Percentiles rank a stretch among this genome's conserved stretches.
Conservation (phyloP, 495 filamentous ascomycete genomes). For the Penicillium ochrochloron region DNA sequence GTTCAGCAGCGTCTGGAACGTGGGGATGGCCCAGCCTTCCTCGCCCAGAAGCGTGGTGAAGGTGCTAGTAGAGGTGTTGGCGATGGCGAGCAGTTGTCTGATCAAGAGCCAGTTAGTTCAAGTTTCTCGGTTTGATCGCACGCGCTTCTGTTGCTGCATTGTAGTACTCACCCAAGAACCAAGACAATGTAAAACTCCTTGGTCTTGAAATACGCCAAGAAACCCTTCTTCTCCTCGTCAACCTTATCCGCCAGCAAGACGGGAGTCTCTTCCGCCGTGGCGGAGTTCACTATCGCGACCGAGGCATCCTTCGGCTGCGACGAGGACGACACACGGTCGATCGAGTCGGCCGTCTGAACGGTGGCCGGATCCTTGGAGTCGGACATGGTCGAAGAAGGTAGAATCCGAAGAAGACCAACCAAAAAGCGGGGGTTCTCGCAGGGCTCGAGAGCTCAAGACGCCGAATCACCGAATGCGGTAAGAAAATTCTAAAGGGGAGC, state of each 20-base stretch:
- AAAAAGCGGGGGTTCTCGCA: conserved; percentile 13
- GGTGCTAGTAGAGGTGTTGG: conserved; percentile 88
- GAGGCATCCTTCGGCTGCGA: conserved; percentile 34
- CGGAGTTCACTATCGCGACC: conserved; percentile 25
- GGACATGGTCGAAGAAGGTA: conserved; percentile 27
- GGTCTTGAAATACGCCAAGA: conserved; percentile 82
- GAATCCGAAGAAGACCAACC: conserved; percentile 13
- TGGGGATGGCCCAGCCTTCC: conserved; percentile 82
- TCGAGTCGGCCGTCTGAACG: conserved; percentile 31
- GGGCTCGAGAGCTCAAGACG: conserved; percentile 1
- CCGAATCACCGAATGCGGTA: conserved; percentile 3
- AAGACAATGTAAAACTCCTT: conserved; percentile 86
- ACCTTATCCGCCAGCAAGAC: conserved; percentile 39
- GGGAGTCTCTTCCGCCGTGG: conserved; percentile 24
- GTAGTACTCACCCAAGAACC: conserved; percentile 65
- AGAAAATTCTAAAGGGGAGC: conserved; percentile 35
- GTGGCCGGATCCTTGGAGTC: conserved; percentile 35
- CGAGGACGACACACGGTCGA: conserved; percentile 9
- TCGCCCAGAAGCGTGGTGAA: conserved; percentile 75
- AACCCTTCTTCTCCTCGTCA: conserved; percentile 54
- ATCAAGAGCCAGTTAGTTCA: neutral
- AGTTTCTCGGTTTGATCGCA: neutral
- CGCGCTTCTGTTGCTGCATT: neutral
- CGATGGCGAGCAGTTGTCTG: conserved; percentile 83
- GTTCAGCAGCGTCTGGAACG: conserved; percentile 95